A percentile compares a stretch with the other conserved stretches of the same genome.
Conservation (phyloP, 2,329 filamentous ascomycete genomes). For the Kalmusia sp. region DNA sequence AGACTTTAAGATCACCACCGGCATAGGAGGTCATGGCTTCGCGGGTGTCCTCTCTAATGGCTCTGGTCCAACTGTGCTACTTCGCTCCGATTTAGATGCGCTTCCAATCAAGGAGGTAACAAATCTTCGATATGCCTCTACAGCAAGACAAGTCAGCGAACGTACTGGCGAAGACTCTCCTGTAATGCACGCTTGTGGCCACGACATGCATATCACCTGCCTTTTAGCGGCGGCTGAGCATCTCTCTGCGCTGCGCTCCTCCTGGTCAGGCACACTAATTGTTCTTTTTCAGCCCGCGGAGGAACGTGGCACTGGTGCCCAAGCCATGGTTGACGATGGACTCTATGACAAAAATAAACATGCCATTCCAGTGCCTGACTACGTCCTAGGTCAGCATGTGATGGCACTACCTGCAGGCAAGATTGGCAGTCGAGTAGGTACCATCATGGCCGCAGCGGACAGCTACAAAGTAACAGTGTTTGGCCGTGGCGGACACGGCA, state of each 20-base stretch:
- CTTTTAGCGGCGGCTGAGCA: slow-evolving; percentile 64
- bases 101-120: slow-evolving; percentile 65
- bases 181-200: slow-evolving; percentile 74
- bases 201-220: slow-evolving; percentile 66
- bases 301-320: slow-evolving; percentile 68
- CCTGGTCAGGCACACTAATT: slow-evolving; percentile 69
- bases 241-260: slow-evolving; percentile 52
- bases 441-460: slow-evolving; percentile 10
- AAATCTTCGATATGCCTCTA: slow-evolving; percentile 63
- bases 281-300: slow-evolving; percentile 73
- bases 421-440: slow-evolving; percentile 25
- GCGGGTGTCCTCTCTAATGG: slow-evolving; percentile 65
- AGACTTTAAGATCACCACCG: slow-evolving; percentile 54
- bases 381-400: slow-evolving; percentile 65
- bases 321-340: slow-evolving; percentile 67
- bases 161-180: slow-evolving; percentile 58
- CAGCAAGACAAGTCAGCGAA: slow-evolving; percentile 50
- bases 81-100: slow-evolving; percentile 69
- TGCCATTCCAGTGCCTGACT: slow-evolving; percentile 60
- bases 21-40: slow-evolving; percentile 67
- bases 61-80: slow-evolving; percentile 60
- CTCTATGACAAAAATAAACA: slow-evolving; percentile 55
- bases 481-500: slow-evolving; percentile 53
- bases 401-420: slow-evolving; percentile 52
- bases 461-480: slow-evolving; percentile 58